phyloP scores from a whole-genome alignment of 164 flowering plant genomes.

The Magnolia changhungtana region DNA sequence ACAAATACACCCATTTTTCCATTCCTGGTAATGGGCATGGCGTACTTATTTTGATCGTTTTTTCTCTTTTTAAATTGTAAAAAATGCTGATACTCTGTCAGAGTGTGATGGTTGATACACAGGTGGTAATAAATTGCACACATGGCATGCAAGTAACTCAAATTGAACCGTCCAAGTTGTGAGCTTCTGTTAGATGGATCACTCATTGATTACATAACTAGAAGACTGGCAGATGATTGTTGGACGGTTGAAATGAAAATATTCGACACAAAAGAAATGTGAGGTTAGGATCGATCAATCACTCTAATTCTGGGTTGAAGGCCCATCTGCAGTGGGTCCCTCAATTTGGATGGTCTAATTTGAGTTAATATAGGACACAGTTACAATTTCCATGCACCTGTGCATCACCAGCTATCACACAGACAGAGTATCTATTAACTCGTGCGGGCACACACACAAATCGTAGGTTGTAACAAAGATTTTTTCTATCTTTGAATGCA shows the following conservation, averaged over 20 bases:
- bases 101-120: background rate
- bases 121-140: background rate
- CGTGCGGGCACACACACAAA: too few species aligned
- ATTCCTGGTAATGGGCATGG: background rate
- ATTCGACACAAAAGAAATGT: background rate
- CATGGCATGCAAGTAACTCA: background rate
- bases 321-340: background rate
- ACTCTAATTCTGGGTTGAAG: background rate
- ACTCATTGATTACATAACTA: background rate
- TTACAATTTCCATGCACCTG: background rate
- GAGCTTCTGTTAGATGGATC: background rate
- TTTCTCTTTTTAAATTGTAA: background rate
- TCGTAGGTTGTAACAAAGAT: too few species aligned
- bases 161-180: background rate
- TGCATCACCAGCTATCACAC: background rate
- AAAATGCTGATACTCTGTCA: background rate
- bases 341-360: background rate
- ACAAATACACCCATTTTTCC: background rate
- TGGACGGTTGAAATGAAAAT: background rate
- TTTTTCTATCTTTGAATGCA: background rate
- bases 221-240: background rate
- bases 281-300: background rate
- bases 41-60: background rate
- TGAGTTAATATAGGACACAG: background rate
- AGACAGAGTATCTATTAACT: background rate